Evolutionary conservation across 2,329 filamentous ascomycete species (phyloP), one percentile per base, ranked within the genome.

Genomic region (Graphium sp.): DNA sequence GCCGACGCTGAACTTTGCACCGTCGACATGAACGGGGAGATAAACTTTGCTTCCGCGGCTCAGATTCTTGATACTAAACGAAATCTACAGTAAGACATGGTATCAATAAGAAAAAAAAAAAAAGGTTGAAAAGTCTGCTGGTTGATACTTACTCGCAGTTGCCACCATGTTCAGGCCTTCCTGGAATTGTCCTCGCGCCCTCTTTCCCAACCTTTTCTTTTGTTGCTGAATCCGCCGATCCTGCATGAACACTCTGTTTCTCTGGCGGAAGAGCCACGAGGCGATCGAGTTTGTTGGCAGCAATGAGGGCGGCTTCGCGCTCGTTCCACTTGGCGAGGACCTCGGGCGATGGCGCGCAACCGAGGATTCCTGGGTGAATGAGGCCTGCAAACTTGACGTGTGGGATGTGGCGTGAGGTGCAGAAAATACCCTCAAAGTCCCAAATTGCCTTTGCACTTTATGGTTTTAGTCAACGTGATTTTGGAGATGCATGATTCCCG

Each of bases 291-390:
- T 72, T 64, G 27, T 71, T 66, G 31, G 28, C 4, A 25, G 68
- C 58, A 35, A 92, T 85, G 7, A 94, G 62, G 37, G 87, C 79
- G 9, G 55, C 74, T 50, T 94, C 85, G 19, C 85, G 78, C 33
- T 58, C 62, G 45, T 92, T 93, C 85, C 85, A 93, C 29, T 71
- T 74, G 0, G 66, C 69, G 8, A 93, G 67, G 11, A 94, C 58
- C 39, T 82, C 74, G 4, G 71, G 57, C 0, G 80, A 87, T 0
- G 85, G 85, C 0, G 85, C 85, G 44, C 83, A 92, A 12, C 85
- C 85, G 7, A 94, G 58, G 37, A 94, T 93, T 4, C 85, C 85
- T 0, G 85, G 85, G 47, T 93, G 85, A 45, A 93, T 92, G 18
- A 93, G 62, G 1, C 85, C 83, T 0, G 84, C 72, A 46, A 93